Conservation (phyloP, 2,329 filamentous ascomycete species). For the Aspergillus tamarii region DNA sequence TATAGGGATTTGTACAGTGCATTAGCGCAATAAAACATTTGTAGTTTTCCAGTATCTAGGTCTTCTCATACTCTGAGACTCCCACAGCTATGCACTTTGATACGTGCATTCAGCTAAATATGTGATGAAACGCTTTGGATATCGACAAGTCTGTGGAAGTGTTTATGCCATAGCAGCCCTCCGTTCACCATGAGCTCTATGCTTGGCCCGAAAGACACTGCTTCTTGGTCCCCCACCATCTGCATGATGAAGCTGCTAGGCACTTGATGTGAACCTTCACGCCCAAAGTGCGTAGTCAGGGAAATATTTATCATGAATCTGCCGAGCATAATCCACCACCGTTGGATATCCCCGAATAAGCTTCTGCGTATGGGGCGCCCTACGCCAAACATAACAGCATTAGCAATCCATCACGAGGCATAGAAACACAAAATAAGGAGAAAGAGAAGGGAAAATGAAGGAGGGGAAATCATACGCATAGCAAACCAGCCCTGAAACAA, state of each 20-base stretch:
- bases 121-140: neutral
- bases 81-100: neutral
- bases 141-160: neutral
- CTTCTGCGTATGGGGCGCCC: conserved; percentile 51
- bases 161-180: neutral
- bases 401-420: conserved; percentile 1
- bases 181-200: neutral
- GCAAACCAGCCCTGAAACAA: conserved; percentile 56
- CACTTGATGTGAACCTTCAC: neutral
- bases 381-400: conserved; percentile 26
- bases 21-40: conserved; percentile 20
- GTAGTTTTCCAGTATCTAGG: neutral
- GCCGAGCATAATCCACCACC: conserved; percentile 58
- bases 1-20: conserved; percentile 29
- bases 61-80: neutral
- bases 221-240: neutral
- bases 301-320: conserved; percentile 62
- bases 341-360: conserved; percentile 53
- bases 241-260: neutral
- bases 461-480: conserved; percentile 52
- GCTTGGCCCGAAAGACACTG: neutral
- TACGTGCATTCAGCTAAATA: neutral
- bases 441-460: neutral
- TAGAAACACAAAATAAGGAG: neutral
- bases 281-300: conserved; percentile 56